Conservation (phyloP, 2,329 filamentous ascomycete species). For the Fusarium duplospermum region DNA sequence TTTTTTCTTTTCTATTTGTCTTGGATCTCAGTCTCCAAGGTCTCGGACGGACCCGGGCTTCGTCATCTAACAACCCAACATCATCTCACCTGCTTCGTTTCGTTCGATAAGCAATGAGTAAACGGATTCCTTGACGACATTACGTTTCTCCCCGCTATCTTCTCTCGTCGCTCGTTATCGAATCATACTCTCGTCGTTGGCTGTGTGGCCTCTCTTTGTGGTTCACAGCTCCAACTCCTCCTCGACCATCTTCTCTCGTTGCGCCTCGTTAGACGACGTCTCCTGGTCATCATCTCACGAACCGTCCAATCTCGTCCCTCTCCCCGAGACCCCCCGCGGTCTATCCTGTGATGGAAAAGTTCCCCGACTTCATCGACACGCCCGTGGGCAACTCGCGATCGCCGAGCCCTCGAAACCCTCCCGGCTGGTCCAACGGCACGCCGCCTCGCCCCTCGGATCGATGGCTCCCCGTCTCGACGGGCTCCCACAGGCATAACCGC, state of each 20-base stretch:
- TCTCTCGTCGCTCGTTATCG: constrained; percentile 33
- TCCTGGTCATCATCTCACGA: not conserved
- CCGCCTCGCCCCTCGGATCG: constrained; percentile 46
- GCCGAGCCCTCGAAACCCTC: constrained; percentile 43
- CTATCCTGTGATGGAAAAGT: constrained; percentile 62
- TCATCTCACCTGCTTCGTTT: constrained; percentile 25
- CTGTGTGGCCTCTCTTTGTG: not conserved
- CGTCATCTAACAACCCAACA: constrained; percentile 15
- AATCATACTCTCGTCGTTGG: not conserved
- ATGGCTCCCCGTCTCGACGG: constrained; percentile 43
- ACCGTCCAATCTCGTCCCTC: constrained; percentile 3
- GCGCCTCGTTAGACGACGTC: not conserved
- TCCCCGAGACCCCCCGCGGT: not conserved
- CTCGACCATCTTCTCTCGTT: not conserved
- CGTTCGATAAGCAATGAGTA: constrained; percentile 37
- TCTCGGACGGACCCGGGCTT: constrained; percentile 4
- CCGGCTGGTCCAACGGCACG: constrained; percentile 45
- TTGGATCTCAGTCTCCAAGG: not conserved
- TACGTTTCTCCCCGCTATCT: constrained; percentile 1
- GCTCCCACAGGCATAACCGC: constrained; percentile 68
- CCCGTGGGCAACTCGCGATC: constrained; percentile 44
- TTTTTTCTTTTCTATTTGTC: not conserved
- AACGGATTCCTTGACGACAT: constrained; percentile 14
- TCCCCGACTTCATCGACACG: constrained; percentile 65
- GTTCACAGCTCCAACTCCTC: not conserved